Base-by-base conservation (phyloP, 371 early-diverging fungal genomes). In the Massospora cicadina region DNA sequence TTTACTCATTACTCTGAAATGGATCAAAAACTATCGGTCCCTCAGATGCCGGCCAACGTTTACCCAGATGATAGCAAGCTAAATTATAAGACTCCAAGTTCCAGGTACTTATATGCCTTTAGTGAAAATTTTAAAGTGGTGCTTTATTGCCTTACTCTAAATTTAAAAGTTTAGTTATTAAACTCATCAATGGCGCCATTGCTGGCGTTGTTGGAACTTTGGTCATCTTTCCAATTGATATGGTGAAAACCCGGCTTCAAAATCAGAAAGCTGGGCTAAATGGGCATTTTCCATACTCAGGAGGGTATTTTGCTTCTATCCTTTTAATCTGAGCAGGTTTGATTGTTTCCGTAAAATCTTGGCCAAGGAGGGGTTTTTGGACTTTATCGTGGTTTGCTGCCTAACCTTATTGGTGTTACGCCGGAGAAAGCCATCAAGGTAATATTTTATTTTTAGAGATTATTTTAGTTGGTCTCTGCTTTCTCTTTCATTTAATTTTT, bases 371-470 rank as follows among this genome's bases (percentile, higher is more conserved):
- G 98, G 98, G 43, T 60, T 92, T 55, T 73, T 25, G 95, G 95
- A 67, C 76, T 94, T 65, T 98, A 98, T 78, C 87, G 91, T 59
- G 98, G 98, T 66, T 85, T 95, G 83, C 78, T 88, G 2, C 86
- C 96, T 12, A 92, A 93, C 28, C 75, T 98, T 26, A 81, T 90
- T 63, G 93, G 94, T 64, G 87, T 90, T 26, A 90, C 93, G 25
- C 98, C 98, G 2, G 62, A 62, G 53, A 62, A 62, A 62, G 62
- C 62, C 2, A 62, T 62, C 24, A 62, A 62, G 27, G 62, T 62
- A 62, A 23, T 28, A 21, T 26, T 59, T 57, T 57, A 57, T 31
- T 26, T 7, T 60, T 23, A 13, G 7, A 13, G 17, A 27, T 5
- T 23, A 31, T 60, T 60, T 60, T 17, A 3, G n/a, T 25, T 12